Evolutionary conservation across 768 basidiomycete genomes (phyloP).

Genomic region (Boletus sensibilis): DNA sequence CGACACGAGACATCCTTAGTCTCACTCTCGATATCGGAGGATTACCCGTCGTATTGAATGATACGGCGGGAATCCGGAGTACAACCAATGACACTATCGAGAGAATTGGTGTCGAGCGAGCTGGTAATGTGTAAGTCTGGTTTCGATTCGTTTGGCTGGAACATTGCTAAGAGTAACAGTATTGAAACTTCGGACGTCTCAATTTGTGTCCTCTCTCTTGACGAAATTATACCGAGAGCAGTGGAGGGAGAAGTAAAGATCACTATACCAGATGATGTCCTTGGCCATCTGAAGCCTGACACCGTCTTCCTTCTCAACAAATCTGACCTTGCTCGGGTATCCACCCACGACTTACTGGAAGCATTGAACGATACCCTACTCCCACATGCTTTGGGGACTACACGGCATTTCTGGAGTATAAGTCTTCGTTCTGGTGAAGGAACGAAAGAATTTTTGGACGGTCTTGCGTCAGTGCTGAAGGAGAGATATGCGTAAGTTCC

Average conservation of each 20-base stretch:
- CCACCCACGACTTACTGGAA: conserved; percentile 4
- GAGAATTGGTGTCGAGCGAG: conserved; percentile 76
- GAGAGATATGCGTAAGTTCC: conserved; percentile 26
- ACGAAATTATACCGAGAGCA: conserved; percentile 35
- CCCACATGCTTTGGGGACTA: background rate
- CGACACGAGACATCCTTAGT: conserved; percentile 85
- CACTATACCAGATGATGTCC: conserved; percentile 47
- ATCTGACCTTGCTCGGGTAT: conserved; percentile 48
- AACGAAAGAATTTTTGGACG: conserved; percentile 55
- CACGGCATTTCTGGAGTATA: conserved; percentile 48
- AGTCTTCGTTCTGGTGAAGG: conserved; percentile 65
- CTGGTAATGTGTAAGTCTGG: conserved; percentile 57
- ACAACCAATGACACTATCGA: conserved; percentile 70
- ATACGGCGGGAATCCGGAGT: conserved; percentile 81
- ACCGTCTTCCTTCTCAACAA: conserved; percentile 84
- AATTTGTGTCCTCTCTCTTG: conserved; percentile 79
- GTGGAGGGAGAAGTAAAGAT: conserved; percentile 13
- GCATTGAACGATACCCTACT: conserved; percentile 22
- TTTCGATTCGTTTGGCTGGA: background rate
- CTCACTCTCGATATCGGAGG: conserved; percentile 88
- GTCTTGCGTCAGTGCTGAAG: conserved; percentile 49
- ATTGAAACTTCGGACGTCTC: conserved; percentile 66
- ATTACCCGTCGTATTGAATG: conserved; percentile 73
- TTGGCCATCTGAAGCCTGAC: conserved; percentile 46
- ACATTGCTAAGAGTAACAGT: conserved; percentile 37